Conservation (phyloP, 75 land plant species). For the Ceratopteris richardii region DNA sequence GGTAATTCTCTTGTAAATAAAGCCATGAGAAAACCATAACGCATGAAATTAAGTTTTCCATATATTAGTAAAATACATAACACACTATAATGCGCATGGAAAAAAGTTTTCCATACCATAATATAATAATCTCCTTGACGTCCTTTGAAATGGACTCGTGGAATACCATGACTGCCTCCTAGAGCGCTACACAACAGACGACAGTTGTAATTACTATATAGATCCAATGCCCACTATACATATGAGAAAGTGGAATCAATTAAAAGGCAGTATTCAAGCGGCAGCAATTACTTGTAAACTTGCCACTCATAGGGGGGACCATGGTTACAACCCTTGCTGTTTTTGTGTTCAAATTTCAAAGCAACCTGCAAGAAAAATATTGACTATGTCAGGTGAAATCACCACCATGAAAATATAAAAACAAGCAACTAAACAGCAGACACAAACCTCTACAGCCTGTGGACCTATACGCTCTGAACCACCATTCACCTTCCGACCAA, state of each 20-base stretch:
- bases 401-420: neutral
- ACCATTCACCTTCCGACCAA: constrained; percentile 66
- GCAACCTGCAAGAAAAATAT: constrained; percentile 52
- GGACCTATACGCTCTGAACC: constrained; percentile 78
- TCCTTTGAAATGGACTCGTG: constrained; percentile 87
- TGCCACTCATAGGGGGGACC: constrained; percentile 99
- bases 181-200: constrained; percentile 45
- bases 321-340: constrained; percentile 88
- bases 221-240: neutral
- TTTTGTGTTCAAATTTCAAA: constrained; percentile 86
- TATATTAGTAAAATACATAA: no score
- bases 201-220: neutral
- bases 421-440: no score
- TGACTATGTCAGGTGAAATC: neutral
- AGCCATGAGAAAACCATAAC: no score
- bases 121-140: constrained; percentile 91
- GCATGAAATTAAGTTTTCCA: no score
- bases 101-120: constrained; percentile 32
- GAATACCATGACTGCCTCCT: constrained; percentile 84
- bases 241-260: neutral
- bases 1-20: no score
- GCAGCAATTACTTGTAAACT: constrained; percentile 69
- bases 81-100: no score
- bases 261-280: neutral
- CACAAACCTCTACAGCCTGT: constrained; percentile 77